phyloP scores from a whole-genome alignment of 352 stramenopile genomes.

The Phytopythium ostracodes region DNA sequence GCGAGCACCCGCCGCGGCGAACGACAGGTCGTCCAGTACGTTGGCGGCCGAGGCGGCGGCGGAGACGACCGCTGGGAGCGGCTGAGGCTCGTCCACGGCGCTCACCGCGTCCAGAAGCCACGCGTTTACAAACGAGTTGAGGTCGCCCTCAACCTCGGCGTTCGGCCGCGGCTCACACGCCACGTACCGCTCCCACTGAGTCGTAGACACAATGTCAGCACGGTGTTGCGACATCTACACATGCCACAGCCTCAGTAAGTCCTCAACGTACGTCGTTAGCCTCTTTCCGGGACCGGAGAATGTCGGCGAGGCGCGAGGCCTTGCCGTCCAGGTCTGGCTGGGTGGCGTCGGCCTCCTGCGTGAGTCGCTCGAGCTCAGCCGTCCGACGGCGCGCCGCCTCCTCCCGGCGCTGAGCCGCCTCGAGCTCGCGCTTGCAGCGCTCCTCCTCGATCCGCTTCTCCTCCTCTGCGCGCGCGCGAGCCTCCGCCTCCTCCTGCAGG shows the following conservation, averaged over 20 bases:
- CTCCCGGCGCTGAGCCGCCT: constrained; percentile 54
- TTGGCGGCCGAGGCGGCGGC: constrained; percentile 50
- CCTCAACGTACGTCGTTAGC: constrained; percentile 40
- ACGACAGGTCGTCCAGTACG: constrained; percentile 60
- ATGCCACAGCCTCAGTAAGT: not conserved
- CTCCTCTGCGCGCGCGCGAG: constrained; percentile 51
- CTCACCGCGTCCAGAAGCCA: constrained; percentile 59
- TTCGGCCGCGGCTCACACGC: constrained; percentile 66
- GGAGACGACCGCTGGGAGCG: constrained; percentile 20
- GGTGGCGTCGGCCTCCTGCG: constrained; percentile 43
- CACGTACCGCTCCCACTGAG: constrained; percentile 66
- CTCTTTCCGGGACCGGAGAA: constrained; percentile 61
- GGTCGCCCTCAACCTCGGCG: constrained; percentile 63
- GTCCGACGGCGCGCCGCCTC: constrained; percentile 59
- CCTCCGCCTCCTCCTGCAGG: constrained; percentile 72
- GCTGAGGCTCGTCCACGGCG: constrained; percentile 29
- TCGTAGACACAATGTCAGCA: not conserved
- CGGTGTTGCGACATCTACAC: not conserved
- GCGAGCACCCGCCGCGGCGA: constrained; percentile 45
- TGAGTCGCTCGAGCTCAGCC: constrained; percentile 59
- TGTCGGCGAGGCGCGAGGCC: constrained; percentile 47
- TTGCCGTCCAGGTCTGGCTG: constrained; percentile 58
- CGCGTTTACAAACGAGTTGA: constrained; percentile 82
- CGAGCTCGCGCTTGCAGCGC: constrained; percentile 47
- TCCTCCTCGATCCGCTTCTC: constrained; percentile 72